phyloP scores from a whole-genome alignment of 805 yeast species.

The Wickerhamiella parazyma region DNA sequence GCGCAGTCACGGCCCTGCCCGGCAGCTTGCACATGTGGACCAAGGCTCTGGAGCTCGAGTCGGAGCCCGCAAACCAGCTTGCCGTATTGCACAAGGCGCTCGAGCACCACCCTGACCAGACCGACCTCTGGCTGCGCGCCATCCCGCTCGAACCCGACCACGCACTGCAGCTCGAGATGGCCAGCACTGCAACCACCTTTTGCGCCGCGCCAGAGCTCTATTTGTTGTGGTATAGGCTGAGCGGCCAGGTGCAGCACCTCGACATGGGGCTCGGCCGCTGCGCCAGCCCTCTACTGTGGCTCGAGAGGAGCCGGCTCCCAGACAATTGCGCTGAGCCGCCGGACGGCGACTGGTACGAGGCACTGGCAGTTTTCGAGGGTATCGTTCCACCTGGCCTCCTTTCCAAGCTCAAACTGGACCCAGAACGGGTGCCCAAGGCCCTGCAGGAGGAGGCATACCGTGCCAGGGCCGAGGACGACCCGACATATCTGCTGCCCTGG shows the following conservation, averaged over 20 bases:
- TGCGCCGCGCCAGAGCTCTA: background rate
- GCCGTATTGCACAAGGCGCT: conserved; percentile 58
- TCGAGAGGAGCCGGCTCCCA: background rate
- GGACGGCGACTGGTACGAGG: background rate
- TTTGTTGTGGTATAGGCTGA: conserved; percentile 21
- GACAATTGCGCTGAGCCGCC: background rate
- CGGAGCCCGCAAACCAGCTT: conserved; percentile 38
- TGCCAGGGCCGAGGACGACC: background rate
- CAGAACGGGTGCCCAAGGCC: background rate
- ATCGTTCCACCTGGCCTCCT: background rate
- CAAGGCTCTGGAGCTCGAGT: conserved; percentile 54
- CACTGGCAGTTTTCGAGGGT: background rate
- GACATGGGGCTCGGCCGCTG: background rate
- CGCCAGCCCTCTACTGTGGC: background rate
- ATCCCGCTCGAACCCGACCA: conserved; percentile 44
- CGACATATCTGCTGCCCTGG: background rate
- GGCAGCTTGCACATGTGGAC: conserved; percentile 57
- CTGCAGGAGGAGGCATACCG: background rate
- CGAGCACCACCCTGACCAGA: conserved; percentile 45
- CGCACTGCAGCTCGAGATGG: conserved; percentile 30
- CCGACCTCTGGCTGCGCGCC: conserved; percentile 53
- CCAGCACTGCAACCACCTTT: conserved; percentile 21
- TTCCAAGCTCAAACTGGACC: background rate
- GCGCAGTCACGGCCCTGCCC: conserved; percentile 47
- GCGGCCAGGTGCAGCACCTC: background rate